Evolutionary conservation across 148 eudicot species (phyloP).

Genomic region (Euryodendron excelsum): DNA sequence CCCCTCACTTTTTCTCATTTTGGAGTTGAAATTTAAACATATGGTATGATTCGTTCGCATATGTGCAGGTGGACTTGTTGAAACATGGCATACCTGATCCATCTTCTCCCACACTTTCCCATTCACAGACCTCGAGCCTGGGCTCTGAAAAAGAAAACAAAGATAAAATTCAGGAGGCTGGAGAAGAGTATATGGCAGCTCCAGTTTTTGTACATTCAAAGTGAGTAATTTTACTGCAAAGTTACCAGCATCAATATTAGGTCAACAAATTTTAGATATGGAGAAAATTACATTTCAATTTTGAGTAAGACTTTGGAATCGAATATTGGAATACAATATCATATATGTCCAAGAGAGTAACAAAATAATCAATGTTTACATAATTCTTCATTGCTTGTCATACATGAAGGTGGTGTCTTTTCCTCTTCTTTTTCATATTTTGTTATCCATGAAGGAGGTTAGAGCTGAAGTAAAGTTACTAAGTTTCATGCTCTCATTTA

Average conservation of each 20-base stretch:
- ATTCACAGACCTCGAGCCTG: conserved; percentile 57
- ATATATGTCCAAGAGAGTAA: not conserved
- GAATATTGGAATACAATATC: not conserved
- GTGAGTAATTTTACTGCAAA: conserved; percentile 34
- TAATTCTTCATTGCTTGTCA: not conserved
- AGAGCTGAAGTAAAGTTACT: conserved; percentile 10
- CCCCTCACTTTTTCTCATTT: not conserved
- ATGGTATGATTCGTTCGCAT: not conserved
- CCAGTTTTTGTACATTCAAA: conserved; percentile 87
- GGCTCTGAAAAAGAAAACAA: conserved; percentile 65
- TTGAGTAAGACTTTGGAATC: not conserved
- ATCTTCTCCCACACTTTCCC: conserved; percentile 54
- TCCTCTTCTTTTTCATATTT: not conserved
- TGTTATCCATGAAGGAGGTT: not conserved
- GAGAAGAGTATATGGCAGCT: conserved; percentile 71
- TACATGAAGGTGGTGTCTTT: not conserved
- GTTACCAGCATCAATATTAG: not conserved
- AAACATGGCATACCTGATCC: conserved; percentile 94
- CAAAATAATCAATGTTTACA: not conserved
- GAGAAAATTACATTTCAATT: not conserved
- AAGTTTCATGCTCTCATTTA: not conserved
- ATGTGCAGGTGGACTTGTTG: conserved; percentile 82
- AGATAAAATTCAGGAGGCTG: conserved; percentile 61
- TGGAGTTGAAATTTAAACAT: not conserved
- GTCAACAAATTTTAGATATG: conserved; percentile 1